Base-by-base conservation (phyloP, 2,329 filamentous ascomycete species). In the Aureobasidium sp. region DNA sequence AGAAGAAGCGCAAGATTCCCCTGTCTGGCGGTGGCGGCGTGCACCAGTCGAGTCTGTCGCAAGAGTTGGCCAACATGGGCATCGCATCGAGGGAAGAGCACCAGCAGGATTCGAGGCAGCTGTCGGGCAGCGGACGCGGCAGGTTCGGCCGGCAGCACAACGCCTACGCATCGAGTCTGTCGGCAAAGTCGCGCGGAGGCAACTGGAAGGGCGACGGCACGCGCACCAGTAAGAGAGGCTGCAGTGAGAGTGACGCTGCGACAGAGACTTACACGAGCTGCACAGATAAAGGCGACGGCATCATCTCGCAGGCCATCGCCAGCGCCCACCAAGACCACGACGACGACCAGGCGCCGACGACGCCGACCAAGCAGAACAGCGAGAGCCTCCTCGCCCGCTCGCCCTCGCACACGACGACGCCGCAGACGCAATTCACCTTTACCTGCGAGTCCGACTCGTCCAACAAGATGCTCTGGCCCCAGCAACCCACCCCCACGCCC, bases 1-100 rank as follows among this genome's bases (percentile, higher is more conserved):
- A 99, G 76, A 99, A 97, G 79, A 97, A 99, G 75, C 84, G 94
- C 66, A 99, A 99, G 76, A 97, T 99, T 38, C 94, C 94, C 0
- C 91, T 91, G 0, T 90, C 90, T 10, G 88, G 89, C 19, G 88
- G 89, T 67, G 79, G 85, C 15, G 82, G 77, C 59, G 75, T 79
- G 64, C 82, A 84, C 69, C 79, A 84, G 64, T 78, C 79, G 64
- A 76, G 78, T 60, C 73, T 88, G 55, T 84, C 84, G 17, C 79
- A 82, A 29, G 85, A 88, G 65, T 78, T 88, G 72, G 81, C 84
- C 42, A 83, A 78, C 67, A 81, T 87, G 79, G 83, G 82, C 46
- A 78, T 87, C 50, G 77, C 78, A 37, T 74, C 78, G 8, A 55
- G 43, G 19, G 47, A 54, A 43, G 68, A 74, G 33, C 70, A 74